Evolutionary conservation across 805 yeast species (phyloP), one percentile per base, ranked within the genome.

Genomic region (Teunomyces stri): DNA sequence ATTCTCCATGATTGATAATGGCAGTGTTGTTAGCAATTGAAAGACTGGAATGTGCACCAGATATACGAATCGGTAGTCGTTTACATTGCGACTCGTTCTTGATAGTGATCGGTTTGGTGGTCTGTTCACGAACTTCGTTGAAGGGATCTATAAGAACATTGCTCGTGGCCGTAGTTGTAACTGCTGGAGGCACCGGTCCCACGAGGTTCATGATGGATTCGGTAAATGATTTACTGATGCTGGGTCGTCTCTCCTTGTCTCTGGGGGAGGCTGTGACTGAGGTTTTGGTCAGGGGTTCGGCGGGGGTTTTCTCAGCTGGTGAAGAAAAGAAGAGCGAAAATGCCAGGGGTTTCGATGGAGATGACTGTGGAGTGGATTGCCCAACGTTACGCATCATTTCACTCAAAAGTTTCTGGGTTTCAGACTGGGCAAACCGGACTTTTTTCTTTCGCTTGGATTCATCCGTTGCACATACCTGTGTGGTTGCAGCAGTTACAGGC

Each of bases 1-100:
- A 65, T 18, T 65, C 65, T 0, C 81, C 81, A 53, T 78, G 80
- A 18, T 67, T 62, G 16, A 76, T 61, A 5, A 69, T 65, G 45
- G 59, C 62, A 4, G 72, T 65, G 31, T 71, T 71, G 46, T 76
- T 74, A 6, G 72, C 72, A 10, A 77, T 62, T 4, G 63, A 66
- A 45, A 76, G 52, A 5, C 69, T 64, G 3, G 81, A 74, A 53
- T 68, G 74, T 13, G 69, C 58, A 0, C 76, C 79, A 44, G 55
- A 53, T 12, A 50, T 47, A 16, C 58, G 47, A 5, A 60, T 56
- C 1, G 75, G 77, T 25, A 63, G 51, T 41, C 76, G 49, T 46
- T 70, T 68, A 15, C 54, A 42, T 20, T 58, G 65, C 9, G 43
- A 50, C n/a, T 70, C 72, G 43, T 60, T 65, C 16, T 52, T 55